Conservation (phyloP, 805 yeast genomes). For the Isabelozyma rhagii region DNA sequence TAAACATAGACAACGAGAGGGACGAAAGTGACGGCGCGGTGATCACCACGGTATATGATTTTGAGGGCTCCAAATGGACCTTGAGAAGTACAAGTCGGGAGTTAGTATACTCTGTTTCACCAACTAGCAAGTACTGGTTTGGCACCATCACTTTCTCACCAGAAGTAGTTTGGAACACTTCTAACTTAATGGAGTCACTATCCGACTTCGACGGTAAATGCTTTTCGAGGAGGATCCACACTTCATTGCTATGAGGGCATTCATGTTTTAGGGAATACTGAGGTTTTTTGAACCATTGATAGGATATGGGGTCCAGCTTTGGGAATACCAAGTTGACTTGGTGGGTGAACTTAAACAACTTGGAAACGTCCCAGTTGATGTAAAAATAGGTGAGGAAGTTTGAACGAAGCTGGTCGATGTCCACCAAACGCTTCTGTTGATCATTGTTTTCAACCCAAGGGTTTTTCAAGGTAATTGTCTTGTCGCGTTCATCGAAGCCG, state of each 20-base stretch:
- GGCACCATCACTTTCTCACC: constrained; percentile 29
- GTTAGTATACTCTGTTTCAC: constrained; percentile 26
- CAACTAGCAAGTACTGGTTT: constrained; percentile 16
- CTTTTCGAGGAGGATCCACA: constrained; percentile 50
- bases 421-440: constrained; percentile 12
- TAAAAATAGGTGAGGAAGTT: constrained; percentile 50
- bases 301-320: constrained; percentile 4
- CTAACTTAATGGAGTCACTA: constrained; percentile 7
- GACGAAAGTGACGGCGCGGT: constrained; percentile 20
- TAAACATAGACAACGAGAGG: constrained; percentile 20
- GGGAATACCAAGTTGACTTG: constrained; percentile 18
- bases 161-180: constrained; percentile 19
- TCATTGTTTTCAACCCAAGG: constrained; percentile 31
- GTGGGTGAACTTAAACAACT: constrained; percentile 19
- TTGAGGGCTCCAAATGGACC: constrained; percentile 19
- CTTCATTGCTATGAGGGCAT: constrained; percentile 19
- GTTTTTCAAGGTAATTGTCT: constrained; percentile 20
- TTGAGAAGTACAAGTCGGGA: constrained; percentile 35
- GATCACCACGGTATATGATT: constrained; percentile 11
- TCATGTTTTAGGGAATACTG: constrained; percentile 42
- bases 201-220: constrained; percentile 29
- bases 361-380: constrained; percentile 59
- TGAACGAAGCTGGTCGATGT: constrained; percentile 14
- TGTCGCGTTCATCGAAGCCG: constrained; percentile 14
- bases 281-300: constrained; percentile 30